A percentile compares a stretch with the other conserved stretches of the same genome.
These are phyloP conservation scores for Citrullus colocynthis DNA, from an alignment of 306 rosid genomes.

Conservation along the genomic window DNA sequence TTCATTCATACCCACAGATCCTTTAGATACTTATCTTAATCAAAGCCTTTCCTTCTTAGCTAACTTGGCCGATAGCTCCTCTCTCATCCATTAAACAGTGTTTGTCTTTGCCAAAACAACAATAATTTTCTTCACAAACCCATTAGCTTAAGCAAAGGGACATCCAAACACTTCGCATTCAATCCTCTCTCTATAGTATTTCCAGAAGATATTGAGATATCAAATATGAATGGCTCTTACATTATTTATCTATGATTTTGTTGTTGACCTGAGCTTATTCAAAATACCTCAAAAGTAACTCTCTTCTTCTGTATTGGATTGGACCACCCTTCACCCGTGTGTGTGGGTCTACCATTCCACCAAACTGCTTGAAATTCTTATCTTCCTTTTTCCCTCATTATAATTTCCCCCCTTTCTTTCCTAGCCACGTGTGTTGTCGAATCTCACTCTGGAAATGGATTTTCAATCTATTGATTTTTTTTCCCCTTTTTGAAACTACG, in stretches of 20 bases:
- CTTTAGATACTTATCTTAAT: conserved; percentile 5
- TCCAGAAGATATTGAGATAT: neutral
- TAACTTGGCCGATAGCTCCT: neutral
- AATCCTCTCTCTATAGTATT: neutral
- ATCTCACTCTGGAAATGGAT: neutral
- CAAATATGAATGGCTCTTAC: neutral
- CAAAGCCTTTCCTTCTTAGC: neutral
- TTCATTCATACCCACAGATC: neutral
- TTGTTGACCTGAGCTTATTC: conserved; percentile 48
- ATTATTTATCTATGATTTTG: conserved; percentile 61
- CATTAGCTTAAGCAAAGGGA: neutral
- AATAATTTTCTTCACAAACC: neutral
- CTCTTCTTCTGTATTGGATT: conserved; percentile 10
- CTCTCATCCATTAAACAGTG: conserved; percentile 23
- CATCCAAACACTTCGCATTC: neutral
- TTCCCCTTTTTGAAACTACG: neutral
- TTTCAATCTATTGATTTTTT: neutral
- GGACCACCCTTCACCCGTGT: conserved; percentile 73
- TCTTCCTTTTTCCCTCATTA: neutral
- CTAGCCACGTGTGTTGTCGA: conserved; percentile 1
- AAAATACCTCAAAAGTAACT: conserved; percentile 37
- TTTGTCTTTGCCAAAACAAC: neutral
- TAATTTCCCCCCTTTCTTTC: neutral
- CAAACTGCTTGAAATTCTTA: conserved; percentile 1
- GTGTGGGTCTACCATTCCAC: conserved; percentile 46